Evolutionary conservation across 208 protist species (phyloP), one percentile per base, ranked within the genome.

Genomic region (Acanthamoeba culbertsoni): DNA sequence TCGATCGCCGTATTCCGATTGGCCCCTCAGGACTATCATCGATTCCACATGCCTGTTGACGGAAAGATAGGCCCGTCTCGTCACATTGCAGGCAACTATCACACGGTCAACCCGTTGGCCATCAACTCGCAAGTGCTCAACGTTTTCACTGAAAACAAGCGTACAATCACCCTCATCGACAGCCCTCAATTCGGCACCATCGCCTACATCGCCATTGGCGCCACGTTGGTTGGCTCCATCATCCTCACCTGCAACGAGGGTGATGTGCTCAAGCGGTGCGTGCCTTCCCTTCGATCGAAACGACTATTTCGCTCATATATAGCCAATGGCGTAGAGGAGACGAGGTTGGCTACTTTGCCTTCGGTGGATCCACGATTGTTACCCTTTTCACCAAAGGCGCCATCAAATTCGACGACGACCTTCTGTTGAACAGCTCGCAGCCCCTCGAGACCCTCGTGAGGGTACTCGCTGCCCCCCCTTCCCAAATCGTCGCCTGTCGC

Each of bases 311-410:
- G n/a, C n/a, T n/a, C n/a, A n/a, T n/a, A n/a, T n/a, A n/a, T n/a
- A n/a, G n/a, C n/a, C n/a, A n/a, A n/a, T n/a, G n/a, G n/a, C n/a
- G n/a, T n/a, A 96, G 95, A 55, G 97, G 97, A 37, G 97, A 98
- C 53, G 97, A 98, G 94, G 43, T 95, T 42, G 97, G 97, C 35
- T 98, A 97, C 93, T 98, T 98, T 93, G 96, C 96, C 14, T 98
- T 97, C 89, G 97, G 97, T 42, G 97, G 97, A 23, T 96, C 93
- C 1, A 97, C 97, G 0, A 94, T 97, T 51, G n/a, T 98, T 6
- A 28, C 96, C 8, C 68, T 97, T n/a, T 98, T 98, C 86, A 33
- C 91, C 33, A 93, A 94, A 37, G 91, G 84, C 43, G 65, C 48
- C 1, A 88, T 98, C 42, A 40, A 82, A 43, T 96, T 95, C n/a